These are phyloP conservation scores for Pulveroboletus sp. DNA, from an alignment of 768 basidiomycete genomes.

Conservation along the genomic window DNA sequence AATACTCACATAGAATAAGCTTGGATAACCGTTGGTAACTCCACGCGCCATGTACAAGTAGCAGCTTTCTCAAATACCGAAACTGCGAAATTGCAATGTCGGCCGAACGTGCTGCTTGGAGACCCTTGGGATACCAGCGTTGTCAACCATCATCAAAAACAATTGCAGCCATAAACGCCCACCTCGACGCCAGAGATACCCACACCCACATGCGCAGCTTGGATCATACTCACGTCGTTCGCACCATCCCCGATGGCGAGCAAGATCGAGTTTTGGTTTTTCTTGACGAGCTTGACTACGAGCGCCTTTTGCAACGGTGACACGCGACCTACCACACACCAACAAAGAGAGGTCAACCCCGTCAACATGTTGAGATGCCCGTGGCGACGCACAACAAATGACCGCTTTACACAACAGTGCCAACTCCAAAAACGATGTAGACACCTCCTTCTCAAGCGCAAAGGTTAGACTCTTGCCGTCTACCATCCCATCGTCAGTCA, in stretches of 20 bases:
- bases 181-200: slow-evolving; percentile 98
- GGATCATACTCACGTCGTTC: slow-evolving; percentile 99
- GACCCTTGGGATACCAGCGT: slow-evolving; percentile 75
- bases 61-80: slow-evolving; percentile 87
- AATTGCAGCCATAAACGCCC: slow-evolving; percentile 7
- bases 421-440: slow-evolving; percentile 87
- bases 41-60: slow-evolving; percentile 98
- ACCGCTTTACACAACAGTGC: slow-evolving; percentile 99
- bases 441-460: slow-evolving; percentile 91
- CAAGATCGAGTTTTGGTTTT: slow-evolving; percentile 89
- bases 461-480: slow-evolving; percentile 94
- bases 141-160: not conserved
- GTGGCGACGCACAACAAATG: slow-evolving; percentile 75
- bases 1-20: slow-evolving; percentile 91
- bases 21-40: slow-evolving; percentile 95
- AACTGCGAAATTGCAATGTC: slow-evolving; percentile 99
- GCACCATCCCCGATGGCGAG: slow-evolving; percentile 97
- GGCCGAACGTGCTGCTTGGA: slow-evolving; percentile 97
- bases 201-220: slow-evolving; percentile 96
- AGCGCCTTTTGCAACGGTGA: slow-evolving; percentile 97
- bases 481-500: slow-evolving; percentile 24
- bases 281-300: slow-evolving; percentile 98
- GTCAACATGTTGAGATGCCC: not conserved
- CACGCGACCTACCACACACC: slow-evolving; percentile 68
- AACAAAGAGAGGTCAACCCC: no score